Evolutionary conservation across 768 basidiomycete genomes (phyloP).

Genomic region (Cantharellus anzutake): DNA sequence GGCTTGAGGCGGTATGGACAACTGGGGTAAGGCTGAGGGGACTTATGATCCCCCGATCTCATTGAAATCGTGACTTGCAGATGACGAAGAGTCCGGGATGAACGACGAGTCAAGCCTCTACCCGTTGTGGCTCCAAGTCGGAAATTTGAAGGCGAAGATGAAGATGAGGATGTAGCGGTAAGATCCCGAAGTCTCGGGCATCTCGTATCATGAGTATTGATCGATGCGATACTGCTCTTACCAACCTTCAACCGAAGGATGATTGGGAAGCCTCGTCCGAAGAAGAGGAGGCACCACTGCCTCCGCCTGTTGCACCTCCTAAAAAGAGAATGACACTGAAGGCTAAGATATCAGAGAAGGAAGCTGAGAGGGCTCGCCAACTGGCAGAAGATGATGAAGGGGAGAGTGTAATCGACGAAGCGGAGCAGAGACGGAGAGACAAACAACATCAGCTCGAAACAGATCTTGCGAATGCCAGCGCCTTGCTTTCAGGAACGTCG

Average conservation of each 20-base stretch:
- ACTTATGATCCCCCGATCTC: no score
- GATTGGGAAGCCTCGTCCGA: conserved; percentile 86
- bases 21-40: background rate
- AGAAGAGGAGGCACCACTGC: conserved; percentile 38
- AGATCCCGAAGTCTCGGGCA: conserved; percentile 15
- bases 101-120: conserved; percentile 14
- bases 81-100: conserved; percentile 22
- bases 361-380: conserved; percentile 44
- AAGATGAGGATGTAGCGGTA: conserved; percentile 68
- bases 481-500: conserved; percentile 54
- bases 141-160: conserved; percentile 87
- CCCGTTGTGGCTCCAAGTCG: conserved; percentile 22
- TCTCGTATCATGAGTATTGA: background rate
- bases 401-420: conserved; percentile 48
- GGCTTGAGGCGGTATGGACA: background rate
- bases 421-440: conserved; percentile 56
- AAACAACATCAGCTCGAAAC: conserved; percentile 69
- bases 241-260: conserved; percentile 32
- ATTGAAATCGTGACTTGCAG: background rate
- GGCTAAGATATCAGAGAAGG: conserved; percentile 83
- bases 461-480: conserved; percentile 70
- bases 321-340: conserved; percentile 91
- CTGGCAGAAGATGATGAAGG: conserved; percentile 39
- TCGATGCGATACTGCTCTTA: conserved; percentile 1
- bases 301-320: conserved; percentile 38